phyloP scores from a whole-genome alignment of 805 yeast species.

The Debaryomyces prosopidis region DNA sequence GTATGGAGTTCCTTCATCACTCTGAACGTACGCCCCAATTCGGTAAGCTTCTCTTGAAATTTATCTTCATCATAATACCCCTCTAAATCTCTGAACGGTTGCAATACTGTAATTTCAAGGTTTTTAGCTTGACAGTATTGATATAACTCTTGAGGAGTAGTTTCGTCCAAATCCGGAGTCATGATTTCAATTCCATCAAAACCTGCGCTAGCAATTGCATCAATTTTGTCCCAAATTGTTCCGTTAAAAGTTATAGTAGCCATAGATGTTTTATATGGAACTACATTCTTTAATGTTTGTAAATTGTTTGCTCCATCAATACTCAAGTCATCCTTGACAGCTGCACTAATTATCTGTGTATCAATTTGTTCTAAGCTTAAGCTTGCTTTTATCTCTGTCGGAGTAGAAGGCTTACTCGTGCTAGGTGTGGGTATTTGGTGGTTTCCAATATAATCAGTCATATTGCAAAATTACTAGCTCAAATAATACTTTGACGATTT shows the following conservation, averaged over 20 bases:
- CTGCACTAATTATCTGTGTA: background rate
- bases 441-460: background rate
- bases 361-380: background rate
- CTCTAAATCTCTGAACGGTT: slow-evolving; percentile 17
- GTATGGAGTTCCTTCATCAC: slow-evolving; percentile 8
- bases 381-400: background rate
- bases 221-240: slow-evolving; percentile 13
- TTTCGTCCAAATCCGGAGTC: slow-evolving; percentile 11
- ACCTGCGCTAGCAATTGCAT: slow-evolving; percentile 12
- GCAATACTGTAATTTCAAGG: slow-evolving; percentile 10
- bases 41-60: slow-evolving; percentile 8
- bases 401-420: background rate
- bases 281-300: background rate
- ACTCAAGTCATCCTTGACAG: background rate
- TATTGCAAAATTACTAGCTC: background rate
- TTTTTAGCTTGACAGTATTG: slow-evolving; percentile 5
- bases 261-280: slow-evolving; percentile 7
- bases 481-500: too few relatives aligned
- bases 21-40: slow-evolving; percentile 9
- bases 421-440: background rate
- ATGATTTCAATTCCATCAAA: slow-evolving; percentile 16
- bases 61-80: slow-evolving; percentile 7
- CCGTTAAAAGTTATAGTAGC: slow-evolving; percentile 13
- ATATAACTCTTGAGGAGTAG: slow-evolving; percentile 10
- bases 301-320: background rate